Conservation (phyloP, 2,329 filamentous ascomycete genomes). For the Thielaviopsis ethacetica region DNA sequence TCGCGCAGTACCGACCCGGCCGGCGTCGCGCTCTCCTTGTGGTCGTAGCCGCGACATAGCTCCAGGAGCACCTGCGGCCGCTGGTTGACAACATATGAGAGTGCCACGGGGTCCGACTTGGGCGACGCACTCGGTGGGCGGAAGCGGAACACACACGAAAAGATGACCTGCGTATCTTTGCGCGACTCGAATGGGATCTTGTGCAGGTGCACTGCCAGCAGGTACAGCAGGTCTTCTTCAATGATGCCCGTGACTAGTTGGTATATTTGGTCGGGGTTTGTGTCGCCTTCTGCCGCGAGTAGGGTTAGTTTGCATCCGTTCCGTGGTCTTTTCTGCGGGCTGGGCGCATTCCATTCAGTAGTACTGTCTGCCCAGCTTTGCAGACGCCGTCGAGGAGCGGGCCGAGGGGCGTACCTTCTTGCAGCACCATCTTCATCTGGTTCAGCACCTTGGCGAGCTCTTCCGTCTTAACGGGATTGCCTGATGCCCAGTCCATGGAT, state of each 20-base stretch:
- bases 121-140: conserved; percentile 51
- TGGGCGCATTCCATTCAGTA: not conserved
- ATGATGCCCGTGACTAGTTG: conserved; percentile 73
- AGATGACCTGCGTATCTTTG: conserved; percentile 90
- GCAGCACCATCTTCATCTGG: conserved; percentile 84
- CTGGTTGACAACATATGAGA: conserved; percentile 77
- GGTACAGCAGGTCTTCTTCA: conserved; percentile 74
- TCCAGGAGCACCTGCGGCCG: conserved; percentile 77
- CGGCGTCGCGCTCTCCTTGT: conserved; percentile 79
- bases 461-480: conserved; percentile 44
- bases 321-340: too few relatives aligned
- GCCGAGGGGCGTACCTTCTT: conserved; percentile 50
- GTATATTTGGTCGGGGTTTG: conserved; percentile 73
- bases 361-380: too few relatives aligned
- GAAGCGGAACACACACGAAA: conserved; percentile 88
- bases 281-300: conserved; percentile 53
- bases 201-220: conserved; percentile 68
- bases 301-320: not conserved
- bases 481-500: conserved; percentile 14
- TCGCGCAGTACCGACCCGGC: conserved; percentile 83
- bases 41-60: conserved; percentile 75
- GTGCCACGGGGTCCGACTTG: conserved; percentile 61
- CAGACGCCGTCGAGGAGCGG: not conserved
- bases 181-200: conserved; percentile 86
- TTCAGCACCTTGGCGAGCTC: conserved; percentile 71